Evolutionary conservation across 306 rosid species (phyloP).

Genomic region (Prunus mume): DNA sequence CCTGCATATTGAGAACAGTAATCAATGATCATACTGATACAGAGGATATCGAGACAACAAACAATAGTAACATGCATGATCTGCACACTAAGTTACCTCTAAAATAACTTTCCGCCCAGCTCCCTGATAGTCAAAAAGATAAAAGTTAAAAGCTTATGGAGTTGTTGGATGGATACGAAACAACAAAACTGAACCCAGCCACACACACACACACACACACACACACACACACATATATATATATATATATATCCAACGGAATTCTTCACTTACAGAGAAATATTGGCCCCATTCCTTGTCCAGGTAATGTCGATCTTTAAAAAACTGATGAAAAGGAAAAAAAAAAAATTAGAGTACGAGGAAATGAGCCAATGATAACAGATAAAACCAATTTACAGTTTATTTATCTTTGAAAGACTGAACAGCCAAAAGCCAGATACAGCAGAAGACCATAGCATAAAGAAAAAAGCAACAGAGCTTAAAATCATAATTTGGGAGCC

Average conservation of each 20-base stretch:
- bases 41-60: background rate
- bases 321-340: conserved; percentile 48
- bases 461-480: background rate
- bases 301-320: conserved; percentile 86
- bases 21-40: background rate
- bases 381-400: background rate
- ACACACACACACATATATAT: no score
- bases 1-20: conserved; percentile 43
- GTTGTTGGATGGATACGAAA: background rate
- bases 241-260: background rate
- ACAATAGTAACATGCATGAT: background rate
- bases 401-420: background rate
- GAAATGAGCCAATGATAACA: background rate
- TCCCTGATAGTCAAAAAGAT: conserved; percentile 44
- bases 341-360: background rate
- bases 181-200: background rate
- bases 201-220: no score
- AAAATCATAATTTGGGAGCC: background rate
- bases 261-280: conserved; percentile 65
- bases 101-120: conserved; percentile 61
- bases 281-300: conserved; percentile 94
- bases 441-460: background rate
- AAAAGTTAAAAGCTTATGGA: background rate
- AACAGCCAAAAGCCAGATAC: background rate
- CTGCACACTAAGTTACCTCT: conserved; percentile 51